Conservation (phyloP, 2,329 filamentous ascomycete species). For the Aaosphaeria arxii region DNA sequence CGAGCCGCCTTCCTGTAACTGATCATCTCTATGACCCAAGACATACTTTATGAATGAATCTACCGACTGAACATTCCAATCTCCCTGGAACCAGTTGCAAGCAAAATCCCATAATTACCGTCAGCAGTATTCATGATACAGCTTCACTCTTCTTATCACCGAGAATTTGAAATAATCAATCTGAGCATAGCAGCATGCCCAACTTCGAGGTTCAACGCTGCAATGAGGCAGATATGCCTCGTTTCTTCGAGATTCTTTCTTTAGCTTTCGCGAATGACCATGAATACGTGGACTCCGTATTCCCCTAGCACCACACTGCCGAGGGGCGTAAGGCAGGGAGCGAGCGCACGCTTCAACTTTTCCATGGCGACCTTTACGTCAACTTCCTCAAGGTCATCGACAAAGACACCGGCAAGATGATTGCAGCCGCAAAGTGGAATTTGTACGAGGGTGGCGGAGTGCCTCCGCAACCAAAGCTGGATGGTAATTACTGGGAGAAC, state of each 20-base stretch:
- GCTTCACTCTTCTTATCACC: too few species aligned
- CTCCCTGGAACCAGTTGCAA: too few species aligned
- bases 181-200: too few species aligned
- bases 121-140: too few species aligned
- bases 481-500: conserved; percentile 4
- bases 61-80: too few species aligned
- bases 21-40: too few species aligned
- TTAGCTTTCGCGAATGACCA: conserved; percentile 7
- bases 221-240: conserved; percentile 7
- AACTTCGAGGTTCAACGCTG: conserved; percentile 1
- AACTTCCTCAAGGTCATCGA: conserved; percentile 4
- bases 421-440: conserved; percentile 8
- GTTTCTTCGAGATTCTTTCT: conserved; percentile 9
- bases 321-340: conserved; percentile 2
- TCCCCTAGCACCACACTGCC: conserved; percentile 5
- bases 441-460: conserved; percentile 4
- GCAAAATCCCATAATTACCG: too few species aligned
- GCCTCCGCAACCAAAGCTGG: conserved; percentile 2
- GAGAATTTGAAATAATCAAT: too few species aligned
- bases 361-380: not conserved
- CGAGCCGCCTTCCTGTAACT: too few species aligned
- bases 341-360: conserved; percentile 3
- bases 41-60: too few species aligned
- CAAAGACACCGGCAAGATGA: conserved; percentile 1
- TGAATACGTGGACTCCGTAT: conserved; percentile 7